Evolutionary conservation across 257 asterid genomes (phyloP).

Genomic region (Nemophila menziesii): DNA sequence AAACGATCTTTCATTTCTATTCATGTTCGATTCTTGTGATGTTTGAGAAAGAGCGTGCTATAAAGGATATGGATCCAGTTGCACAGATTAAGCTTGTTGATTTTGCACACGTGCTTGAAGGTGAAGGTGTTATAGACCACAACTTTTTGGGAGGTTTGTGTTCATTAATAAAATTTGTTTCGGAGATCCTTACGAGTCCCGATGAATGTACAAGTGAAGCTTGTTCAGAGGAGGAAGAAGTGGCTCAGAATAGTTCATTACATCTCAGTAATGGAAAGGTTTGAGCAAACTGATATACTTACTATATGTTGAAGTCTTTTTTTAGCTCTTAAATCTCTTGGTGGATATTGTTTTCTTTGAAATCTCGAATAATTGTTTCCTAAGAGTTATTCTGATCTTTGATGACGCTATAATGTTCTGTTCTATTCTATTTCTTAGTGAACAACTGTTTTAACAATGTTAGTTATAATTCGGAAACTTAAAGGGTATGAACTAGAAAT

Average conservation of each 20-base stretch:
- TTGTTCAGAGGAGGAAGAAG: slow-evolving; percentile 24
- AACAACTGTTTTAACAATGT: too few species aligned
- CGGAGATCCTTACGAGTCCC: slow-evolving; percentile 48
- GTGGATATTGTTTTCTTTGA: too few species aligned
- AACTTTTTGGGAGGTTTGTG: slow-evolving; percentile 87
- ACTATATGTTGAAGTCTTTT: neutral
- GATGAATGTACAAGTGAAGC: slow-evolving; percentile 26
- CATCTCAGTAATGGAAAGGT: slow-evolving; percentile 22
- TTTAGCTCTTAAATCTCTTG: too few species aligned
- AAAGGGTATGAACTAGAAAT: too few species aligned
- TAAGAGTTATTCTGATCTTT: too few species aligned
- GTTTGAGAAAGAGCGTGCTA: slow-evolving; percentile 53
- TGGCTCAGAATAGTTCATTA: slow-evolving; percentile 20
- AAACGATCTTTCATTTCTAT: slow-evolving; percentile 62
- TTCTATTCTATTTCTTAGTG: too few species aligned
- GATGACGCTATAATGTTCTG: too few species aligned
- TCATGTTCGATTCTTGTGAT: slow-evolving; percentile 57
- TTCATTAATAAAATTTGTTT: slow-evolving; percentile 67
- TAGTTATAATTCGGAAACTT: too few species aligned
- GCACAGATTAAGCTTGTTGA: slow-evolving; percentile 66
- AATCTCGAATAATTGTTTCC: too few species aligned
- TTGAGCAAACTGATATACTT: slow-evolving; percentile 12
- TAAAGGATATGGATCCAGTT: slow-evolving; percentile 35
- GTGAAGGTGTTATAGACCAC: slow-evolving; percentile 64
- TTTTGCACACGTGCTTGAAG: slow-evolving; percentile 76